Evolutionary conservation across 2,329 filamentous ascomycete genomes (phyloP), one percentile per base, ranked within the genome.

Genomic region (Sarocladium oryzae): DNA sequence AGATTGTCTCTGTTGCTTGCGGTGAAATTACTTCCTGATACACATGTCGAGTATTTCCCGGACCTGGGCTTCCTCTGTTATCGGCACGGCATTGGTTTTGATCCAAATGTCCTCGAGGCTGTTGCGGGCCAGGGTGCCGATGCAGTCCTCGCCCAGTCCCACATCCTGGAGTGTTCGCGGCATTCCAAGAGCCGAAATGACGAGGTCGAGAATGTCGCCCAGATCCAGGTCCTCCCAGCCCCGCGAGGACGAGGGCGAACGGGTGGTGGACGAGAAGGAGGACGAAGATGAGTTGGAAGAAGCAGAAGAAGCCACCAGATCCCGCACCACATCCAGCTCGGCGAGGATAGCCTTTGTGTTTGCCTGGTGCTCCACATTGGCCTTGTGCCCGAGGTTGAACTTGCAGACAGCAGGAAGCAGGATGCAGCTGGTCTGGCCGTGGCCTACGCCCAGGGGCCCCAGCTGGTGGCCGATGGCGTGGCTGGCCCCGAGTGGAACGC

Each of bases 401-500:
- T 75, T 77, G 58, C 76, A 76, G 5, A 84, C 32, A 76, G 67
- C 51, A 79, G 66, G 41, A 77, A 73, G 58, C 74, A 84, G 33
- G n/a, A 36, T 36, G 33, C 33, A 36, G 33, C 33, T 36, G 24
- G 79, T 84, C 61, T 81, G 78, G 10, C 80, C 80, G 58, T 84
- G 79, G 0, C 76, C 74, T 2, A 83, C 79, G 0, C 79, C 79
- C 2, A 78, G 60, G 0, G 78, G 78, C 0, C 76, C 75, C 0
- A 79, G 66, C 58, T 76, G 74, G 57, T 78, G 75, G 3, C 74
- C 74, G 53, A 79, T 78, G 0, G 72, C 75, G 56, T 79, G 74
- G 55, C 73, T 74, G 3, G 70, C 72, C 1, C 72, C 75, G 30
- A 78, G 55, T n/a, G 72, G 63, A 51, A 72, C 52, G 70, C 70